Evolutionary conservation across 441 rosid species (phyloP), one percentile per base, ranked within the genome.

Genomic region (Populus trichocarpa): DNA sequence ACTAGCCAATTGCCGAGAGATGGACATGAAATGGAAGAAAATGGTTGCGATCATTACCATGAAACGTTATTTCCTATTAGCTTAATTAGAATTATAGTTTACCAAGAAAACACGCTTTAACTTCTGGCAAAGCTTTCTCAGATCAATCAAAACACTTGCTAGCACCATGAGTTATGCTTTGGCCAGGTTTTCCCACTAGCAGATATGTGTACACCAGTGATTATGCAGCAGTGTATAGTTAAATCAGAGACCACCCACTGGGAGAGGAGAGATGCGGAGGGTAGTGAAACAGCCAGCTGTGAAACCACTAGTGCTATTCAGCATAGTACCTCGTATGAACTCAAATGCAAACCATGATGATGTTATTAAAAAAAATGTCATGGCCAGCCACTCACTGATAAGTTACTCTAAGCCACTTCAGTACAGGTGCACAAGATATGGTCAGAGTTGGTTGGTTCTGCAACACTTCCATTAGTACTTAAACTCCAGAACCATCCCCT

Each of bases 401-500:
- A 25, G n/a, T 57, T 57, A 42, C 73, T 26, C 30, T 20, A 5
- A 8, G 25, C 53, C n/a, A 66, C 25, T 65, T 3, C 23, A 64
- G 67, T 65, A 50, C 25, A 53, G 61, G 61, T 53, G 61, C 40
- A 61, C 71, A 46, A 28, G 32, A 42, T 25, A 8, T 6, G 6
- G 69, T 28, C 40, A 68, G 32, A 67, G 25, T 59, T 57, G 23
- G 63, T 8, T 20, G 63, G 53, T 20, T 70, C 66, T 7, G 25
- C 35, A 71, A 66, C 12, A 50, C 11, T 36, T 28, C 68, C 28
- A 22, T 5, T 2, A 38, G 67, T 50, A 74, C 72, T 80, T 73
- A 87, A 33, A 75, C 74, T 59, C 75, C 79, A 12, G 87, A 73
- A n/a, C 79, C 82, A 67, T 88, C 84, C 22, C 75, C 83, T 83